Evolutionary conservation across 2,329 filamentous ascomycete genomes (phyloP).

Genomic region (Hawksworthiomyces lignivorus): DNA sequence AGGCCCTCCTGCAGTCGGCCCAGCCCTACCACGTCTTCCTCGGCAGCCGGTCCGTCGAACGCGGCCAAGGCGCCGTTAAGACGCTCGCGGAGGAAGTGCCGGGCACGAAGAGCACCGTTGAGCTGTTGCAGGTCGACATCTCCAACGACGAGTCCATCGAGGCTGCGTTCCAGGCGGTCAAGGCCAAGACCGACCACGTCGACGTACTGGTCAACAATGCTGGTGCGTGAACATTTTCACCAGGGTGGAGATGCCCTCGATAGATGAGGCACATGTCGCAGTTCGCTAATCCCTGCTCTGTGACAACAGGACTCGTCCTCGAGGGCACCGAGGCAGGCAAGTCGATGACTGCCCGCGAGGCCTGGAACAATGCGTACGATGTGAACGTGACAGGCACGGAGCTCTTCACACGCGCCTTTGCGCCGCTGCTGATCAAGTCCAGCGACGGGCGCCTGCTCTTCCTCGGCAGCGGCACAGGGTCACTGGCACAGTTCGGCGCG

Average conservation of each 20-base stretch:
- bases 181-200: constrained; percentile 19
- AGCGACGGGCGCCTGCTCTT: constrained; percentile 40
- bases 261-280: too few species aligned
- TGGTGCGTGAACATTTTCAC: constrained; percentile 17
- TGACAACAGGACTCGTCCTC: too few species aligned
- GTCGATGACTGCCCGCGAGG: constrained; percentile 27
- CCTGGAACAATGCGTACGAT: constrained; percentile 39
- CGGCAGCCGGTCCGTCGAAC: constrained; percentile 19
- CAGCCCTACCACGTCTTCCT: constrained; percentile 20
- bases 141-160: constrained; percentile 25
- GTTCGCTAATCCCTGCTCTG: too few species aligned
- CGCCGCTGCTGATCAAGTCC: constrained; percentile 38
- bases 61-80: constrained; percentile 16
- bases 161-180: constrained; percentile 21
- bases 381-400: constrained; percentile 43
- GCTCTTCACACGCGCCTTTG: constrained; percentile 30
- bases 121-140: constrained; percentile 23
- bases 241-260: too few species aligned
- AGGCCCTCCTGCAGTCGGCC: constrained; percentile 14
- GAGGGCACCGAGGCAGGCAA: too few species aligned
- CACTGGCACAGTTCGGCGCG: constrained; percentile 20
- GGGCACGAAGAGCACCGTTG: constrained; percentile 8
- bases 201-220: constrained; percentile 29
- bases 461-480: constrained; percentile 36
- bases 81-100: constrained; percentile 12